Conservation (phyloP, 371 early-diverging fungal genomes). For the Coemansia sp. region DNA sequence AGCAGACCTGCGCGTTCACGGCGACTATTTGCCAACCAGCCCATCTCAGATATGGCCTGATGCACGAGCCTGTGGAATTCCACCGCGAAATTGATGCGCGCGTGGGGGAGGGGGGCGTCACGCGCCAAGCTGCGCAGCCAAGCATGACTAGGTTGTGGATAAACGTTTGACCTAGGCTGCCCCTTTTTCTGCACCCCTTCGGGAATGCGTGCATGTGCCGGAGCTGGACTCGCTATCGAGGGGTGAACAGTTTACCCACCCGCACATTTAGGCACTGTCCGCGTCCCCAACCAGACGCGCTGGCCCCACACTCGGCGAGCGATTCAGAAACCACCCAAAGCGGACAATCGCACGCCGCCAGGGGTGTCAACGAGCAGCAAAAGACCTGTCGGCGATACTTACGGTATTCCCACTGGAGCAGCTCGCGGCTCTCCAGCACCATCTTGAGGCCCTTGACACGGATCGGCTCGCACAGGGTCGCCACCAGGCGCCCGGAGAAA, state of each 20-base stretch:
- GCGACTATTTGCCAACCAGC: not conserved
- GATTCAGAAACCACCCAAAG: too few relatives aligned
- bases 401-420: conserved; percentile 48
- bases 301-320: too few relatives aligned
- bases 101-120: not conserved
- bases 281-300: too few relatives aligned
- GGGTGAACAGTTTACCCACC: not conserved
- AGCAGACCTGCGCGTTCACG: too few relatives aligned
- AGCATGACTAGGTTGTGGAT: not conserved
- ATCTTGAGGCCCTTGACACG: conserved; percentile 50
- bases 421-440: conserved; percentile 38
- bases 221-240: too few relatives aligned
- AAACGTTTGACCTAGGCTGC: not conserved
- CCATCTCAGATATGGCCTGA: not conserved
- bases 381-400: conserved; percentile 12
- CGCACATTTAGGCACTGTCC: too few relatives aligned
- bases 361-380: too few relatives aligned
- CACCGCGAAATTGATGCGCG: conserved; percentile 1
- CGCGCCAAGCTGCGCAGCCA: not conserved
- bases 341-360: too few relatives aligned
- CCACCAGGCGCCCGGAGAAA: conserved; percentile 40
- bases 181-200: not conserved
- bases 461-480: conserved; percentile 35
- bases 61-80: not conserved
- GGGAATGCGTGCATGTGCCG: conserved; percentile 1